Base-by-base conservation (phyloP, 352 stramenopile species). In the Pythium pyrilobum region DNA sequence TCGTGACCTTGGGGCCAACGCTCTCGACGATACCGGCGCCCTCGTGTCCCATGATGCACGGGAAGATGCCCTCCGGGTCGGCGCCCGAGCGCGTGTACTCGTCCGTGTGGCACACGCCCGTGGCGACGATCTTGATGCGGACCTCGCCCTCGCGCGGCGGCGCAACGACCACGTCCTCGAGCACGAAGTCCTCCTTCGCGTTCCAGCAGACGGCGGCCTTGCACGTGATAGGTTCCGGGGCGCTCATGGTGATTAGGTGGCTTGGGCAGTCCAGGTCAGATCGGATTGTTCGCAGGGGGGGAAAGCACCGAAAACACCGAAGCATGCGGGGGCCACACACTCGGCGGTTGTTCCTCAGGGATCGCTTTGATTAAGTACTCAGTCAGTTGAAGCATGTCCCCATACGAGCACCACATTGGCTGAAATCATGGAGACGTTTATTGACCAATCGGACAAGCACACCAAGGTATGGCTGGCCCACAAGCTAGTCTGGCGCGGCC, bases 181-280 rank as follows among this genome's bases (percentile, higher is more conserved):
- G 59, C 16, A 90, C 78, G 55, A 74, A 92, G 60, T 92, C 77
- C 36, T 86, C 67, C 66, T 96, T 96, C 57, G 86, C 77, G 43
- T 73, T 74, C 78, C 80, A 96, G 62, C 83, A 91, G 21, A 96
- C 82, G 24, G 87, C 87, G 51, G 87, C 87, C 61, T 95, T 93
- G 77, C 87, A 96, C 48, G 85, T 89, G 36, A 96, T 96, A 31
- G 79, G 70, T 56, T 89, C 61, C 11, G 72, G 50, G 33, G 72
- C 54, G 61, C 65, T 85, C 77, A 87, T 87, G 9, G 8, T 72
- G 23, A n/a, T n/a, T n/a, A n/a, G n/a, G n/a, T n/a, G n/a, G n/a
- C n/a, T n/a, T n/a, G n/a, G n/a, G n/a, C n/a, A n/a, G n/a, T n/a
- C n/a, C n/a, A n/a, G n/a, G n/a, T n/a, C n/a, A n/a, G n/a, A n/a